Percentiles rank a stretch among this genome's conserved stretches.
phyloP scores from a whole-genome alignment of 805 yeast genomes.

The Wickerhamiella lipophila region DNA sequence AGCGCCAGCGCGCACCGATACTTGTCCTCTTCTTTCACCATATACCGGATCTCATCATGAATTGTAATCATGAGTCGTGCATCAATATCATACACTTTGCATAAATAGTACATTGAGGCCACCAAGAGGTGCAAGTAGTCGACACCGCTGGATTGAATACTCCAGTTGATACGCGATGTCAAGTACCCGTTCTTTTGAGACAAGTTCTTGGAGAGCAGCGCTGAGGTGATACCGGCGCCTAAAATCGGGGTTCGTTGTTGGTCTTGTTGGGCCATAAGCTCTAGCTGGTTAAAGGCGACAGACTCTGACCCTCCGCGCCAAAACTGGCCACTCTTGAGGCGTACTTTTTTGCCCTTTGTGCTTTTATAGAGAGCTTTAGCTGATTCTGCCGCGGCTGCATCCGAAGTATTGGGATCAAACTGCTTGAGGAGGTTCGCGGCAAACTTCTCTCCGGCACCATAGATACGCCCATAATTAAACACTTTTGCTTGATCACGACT shows the following conservation, averaged over 20 bases:
- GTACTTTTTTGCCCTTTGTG: slow-evolving; percentile 57
- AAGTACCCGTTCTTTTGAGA: slow-evolving; percentile 44
- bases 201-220: slow-evolving; percentile 55
- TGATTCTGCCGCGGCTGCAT: slow-evolving; percentile 48
- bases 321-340: slow-evolving; percentile 21
- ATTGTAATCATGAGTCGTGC: slow-evolving; percentile 79
- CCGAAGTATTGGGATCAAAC: slow-evolving; percentile 60
- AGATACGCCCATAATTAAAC: slow-evolving; percentile 92
- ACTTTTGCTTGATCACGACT: slow-evolving; percentile 85
- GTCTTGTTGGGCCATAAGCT: slow-evolving; percentile 69
- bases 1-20: slow-evolving; percentile 69
- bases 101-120: slow-evolving; percentile 75
- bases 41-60: slow-evolving; percentile 85
- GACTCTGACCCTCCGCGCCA: slow-evolving; percentile 86
- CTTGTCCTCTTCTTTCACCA: slow-evolving; percentile 60
- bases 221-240: slow-evolving; percentile 87
- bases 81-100: slow-evolving; percentile 47
- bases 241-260: slow-evolving; percentile 80
- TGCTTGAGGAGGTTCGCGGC: slow-evolving; percentile 75
- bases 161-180: slow-evolving; percentile 93
- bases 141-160: slow-evolving; percentile 95
- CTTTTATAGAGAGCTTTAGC: slow-evolving; percentile 61
- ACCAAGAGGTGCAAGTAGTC: slow-evolving; percentile 81
- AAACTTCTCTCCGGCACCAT: slow-evolving; percentile 92
- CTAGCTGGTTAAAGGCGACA: slow-evolving; percentile 77